Evolutionary conservation across 495 filamentous ascomycete genomes (phyloP), one percentile per base, ranked within the genome.

Genomic region (Hypoxylon rickii): DNA sequence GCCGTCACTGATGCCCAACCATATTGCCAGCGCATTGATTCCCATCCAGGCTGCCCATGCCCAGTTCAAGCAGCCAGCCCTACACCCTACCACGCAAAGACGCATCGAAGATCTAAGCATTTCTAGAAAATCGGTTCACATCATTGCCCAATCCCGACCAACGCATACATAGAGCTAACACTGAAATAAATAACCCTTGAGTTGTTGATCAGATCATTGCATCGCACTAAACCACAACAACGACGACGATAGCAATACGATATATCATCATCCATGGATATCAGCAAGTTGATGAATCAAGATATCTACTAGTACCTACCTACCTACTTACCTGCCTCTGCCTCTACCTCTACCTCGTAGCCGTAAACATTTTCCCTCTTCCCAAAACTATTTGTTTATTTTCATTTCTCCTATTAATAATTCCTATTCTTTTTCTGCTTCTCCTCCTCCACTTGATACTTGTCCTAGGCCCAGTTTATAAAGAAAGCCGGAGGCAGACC

Each of bases 1-100:
- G n/a, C n/a, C n/a, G n/a, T n/a, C n/a, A n/a, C 64, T 64, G 61
- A 64, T 66, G 66, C 66, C 66, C 66, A 68, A 68, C 65, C 63
- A 68, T 40, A 61, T 62, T 68, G 66, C 66, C 66, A 68, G 66
- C 66, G 59, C 66, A 68, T 68, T 58, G 55, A 53, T 55, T 53
- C 49, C 55, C 55, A 51, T 58, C 54, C 38, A 54, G 37, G 43
- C 47, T 50, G 60, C 60, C 60, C 60, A 62, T 50, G 60, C 60
- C 60, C 60, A 62, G 58, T 61, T 56, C 48, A 47, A 34, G 34
- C 18, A 29, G 49, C 54, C 60, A 63, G 54, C 60, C 60, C 54
- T 63, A 55, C 60, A 58, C 54, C 60, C 54, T 63, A 55, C 60
- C 53, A 56, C 38, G 59, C 58, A 56, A 57, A 63, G 54, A 32